A percentile compares a stretch with the other conserved stretches of the same genome.
phyloP scores from a whole-genome alignment of 495 filamentous ascomycete species.

The Daldinia childiae region DNA sequence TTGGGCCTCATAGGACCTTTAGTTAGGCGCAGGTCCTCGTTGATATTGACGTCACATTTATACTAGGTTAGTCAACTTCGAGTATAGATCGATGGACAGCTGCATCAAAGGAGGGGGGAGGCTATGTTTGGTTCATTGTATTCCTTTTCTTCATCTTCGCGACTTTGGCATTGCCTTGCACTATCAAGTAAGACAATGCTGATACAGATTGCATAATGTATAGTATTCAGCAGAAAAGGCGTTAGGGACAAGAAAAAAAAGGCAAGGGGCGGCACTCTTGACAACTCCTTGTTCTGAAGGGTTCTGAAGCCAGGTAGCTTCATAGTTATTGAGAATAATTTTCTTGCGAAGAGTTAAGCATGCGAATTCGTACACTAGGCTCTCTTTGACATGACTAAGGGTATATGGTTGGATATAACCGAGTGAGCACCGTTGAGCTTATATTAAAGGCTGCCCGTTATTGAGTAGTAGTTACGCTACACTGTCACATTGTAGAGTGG shows the following conservation, averaged over 20 bases:
- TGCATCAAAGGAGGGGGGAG: conserved; percentile 15
- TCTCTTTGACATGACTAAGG: not conserved
- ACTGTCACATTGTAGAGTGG: not conserved
- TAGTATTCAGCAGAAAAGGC: conserved; percentile 32
- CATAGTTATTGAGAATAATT: not conserved
- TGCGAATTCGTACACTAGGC: not conserved
- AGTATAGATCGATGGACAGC: conserved; percentile 14
- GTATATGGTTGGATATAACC: not conserved
- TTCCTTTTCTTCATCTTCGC: not conserved
- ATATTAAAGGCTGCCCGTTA: not conserved
- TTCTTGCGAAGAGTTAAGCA: not conserved
- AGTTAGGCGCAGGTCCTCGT: not conserved
- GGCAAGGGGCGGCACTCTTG: conserved; percentile 9
- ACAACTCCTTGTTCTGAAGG: not conserved
- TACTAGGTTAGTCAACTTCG: not conserved
- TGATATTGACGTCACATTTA: conserved; percentile 1
- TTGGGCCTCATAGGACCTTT: conserved; percentile 15
- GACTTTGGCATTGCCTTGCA: not conserved
- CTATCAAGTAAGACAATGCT: not conserved
- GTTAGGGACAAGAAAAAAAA: conserved; percentile 20
- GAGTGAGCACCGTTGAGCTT: not conserved
- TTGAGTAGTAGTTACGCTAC: not conserved
- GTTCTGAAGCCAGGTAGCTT: not conserved
- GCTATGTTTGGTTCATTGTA: conserved; percentile 4
- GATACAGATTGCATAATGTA: conserved; percentile 35